These are phyloP conservation scores for Sugiyamaella marilandica DNA, from an alignment of 805 yeast genomes.

Conservation along the genomic window DNA sequence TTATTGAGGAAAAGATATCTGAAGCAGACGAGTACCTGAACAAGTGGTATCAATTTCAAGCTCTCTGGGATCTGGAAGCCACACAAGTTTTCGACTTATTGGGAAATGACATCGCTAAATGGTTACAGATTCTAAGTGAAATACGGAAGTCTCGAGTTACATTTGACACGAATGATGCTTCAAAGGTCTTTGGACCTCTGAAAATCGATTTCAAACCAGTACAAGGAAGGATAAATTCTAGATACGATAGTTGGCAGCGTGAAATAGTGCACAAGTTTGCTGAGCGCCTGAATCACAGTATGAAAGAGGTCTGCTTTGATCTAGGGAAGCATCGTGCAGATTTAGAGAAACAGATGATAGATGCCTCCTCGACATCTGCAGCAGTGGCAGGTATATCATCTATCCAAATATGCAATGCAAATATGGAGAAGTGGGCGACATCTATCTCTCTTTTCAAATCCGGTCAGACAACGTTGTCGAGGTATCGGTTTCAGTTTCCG, in stretches of 20 bases:
- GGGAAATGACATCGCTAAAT: constrained; percentile 35
- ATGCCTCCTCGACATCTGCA: constrained; percentile 38
- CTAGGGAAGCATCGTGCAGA: constrained; percentile 34
- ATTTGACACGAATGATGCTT: constrained; percentile 48
- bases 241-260: constrained; percentile 57
- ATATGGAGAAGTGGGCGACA: constrained; percentile 24
- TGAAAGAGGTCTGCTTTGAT: constrained; percentile 31
- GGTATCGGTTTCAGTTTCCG: constrained; percentile 46
- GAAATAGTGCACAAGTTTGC: constrained; percentile 42
- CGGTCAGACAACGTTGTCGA: constrained; percentile 41
- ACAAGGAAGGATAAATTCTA: constrained; percentile 47
- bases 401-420: constrained; percentile 34
- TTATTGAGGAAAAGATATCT: constrained; percentile 33
- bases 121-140: constrained; percentile 47
- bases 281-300: constrained; percentile 32
- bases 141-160: constrained; percentile 40
- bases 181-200: constrained; percentile 39
- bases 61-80: constrained; percentile 53
- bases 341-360: constrained; percentile 36
- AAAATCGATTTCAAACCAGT: constrained; percentile 48
- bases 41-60: constrained; percentile 54
- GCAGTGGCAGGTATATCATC: constrained; percentile 37
- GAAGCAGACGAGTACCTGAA: constrained; percentile 37
- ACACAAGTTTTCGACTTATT: constrained; percentile 38
- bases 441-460: constrained; percentile 24